A percentile compares a stretch with the other conserved stretches of the same genome.
phyloP scores from a whole-genome alignment of 202 grass and related monocot species.

The Setaria italica region DNA sequence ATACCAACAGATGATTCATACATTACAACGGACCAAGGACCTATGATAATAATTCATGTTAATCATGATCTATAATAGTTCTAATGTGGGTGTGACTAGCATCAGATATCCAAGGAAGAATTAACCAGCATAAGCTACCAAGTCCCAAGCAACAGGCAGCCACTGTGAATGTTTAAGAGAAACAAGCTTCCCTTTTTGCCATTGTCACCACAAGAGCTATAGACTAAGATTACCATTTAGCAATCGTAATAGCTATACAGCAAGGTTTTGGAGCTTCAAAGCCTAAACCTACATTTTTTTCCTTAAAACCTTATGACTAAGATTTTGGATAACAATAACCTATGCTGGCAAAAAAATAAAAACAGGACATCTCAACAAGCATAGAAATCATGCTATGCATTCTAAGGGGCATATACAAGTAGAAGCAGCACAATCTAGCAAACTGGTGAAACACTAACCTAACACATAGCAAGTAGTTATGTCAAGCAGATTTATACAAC shows the following conservation, averaged over 20 bases:
- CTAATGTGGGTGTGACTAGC: neutral
- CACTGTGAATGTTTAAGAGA: conserved; percentile 15
- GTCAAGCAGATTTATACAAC: neutral
- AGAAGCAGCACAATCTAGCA: neutral
- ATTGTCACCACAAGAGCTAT: neutral
- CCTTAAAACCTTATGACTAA: neutral
- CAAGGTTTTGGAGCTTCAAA: neutral
- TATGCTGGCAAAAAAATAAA: neutral
- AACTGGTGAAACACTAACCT: neutral
- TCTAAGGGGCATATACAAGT: neutral
- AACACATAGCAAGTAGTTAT: neutral
- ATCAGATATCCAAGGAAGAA: conserved; percentile 29
- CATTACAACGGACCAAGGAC: neutral
- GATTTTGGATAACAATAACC: neutral
- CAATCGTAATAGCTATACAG: neutral
- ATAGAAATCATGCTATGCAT: neutral
- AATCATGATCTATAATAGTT: neutral
- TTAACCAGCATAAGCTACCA: conserved; percentile 31
- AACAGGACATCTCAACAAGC: neutral
- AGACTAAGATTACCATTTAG: neutral
- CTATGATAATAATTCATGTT: neutral
- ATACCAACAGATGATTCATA: neutral
- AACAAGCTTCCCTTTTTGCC: conserved; percentile 6
- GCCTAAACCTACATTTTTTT: neutral
- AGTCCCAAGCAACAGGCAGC: conserved; percentile 5